These are phyloP conservation scores for Floccularia luteovirens DNA, from an alignment of 768 basidiomycete genomes.

Conservation along the genomic window DNA sequence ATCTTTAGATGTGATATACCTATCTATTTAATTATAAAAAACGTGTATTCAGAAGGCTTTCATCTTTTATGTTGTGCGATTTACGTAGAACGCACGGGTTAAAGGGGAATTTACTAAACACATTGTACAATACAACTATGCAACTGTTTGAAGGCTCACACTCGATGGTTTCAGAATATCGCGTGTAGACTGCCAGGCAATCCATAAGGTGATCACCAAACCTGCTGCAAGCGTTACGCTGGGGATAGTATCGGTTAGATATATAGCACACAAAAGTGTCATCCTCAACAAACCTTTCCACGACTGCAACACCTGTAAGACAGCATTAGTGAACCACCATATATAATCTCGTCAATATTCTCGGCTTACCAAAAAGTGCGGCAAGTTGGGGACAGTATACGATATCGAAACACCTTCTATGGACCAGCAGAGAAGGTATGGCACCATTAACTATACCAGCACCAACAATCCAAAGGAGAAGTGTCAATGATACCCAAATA, in stretches of 20 bases:
- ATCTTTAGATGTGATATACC: not conserved
- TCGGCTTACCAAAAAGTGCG: constrained; percentile 42
- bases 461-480: constrained; percentile 55
- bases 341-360: not conserved
- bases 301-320: constrained; percentile 34
- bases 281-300: constrained; percentile 37
- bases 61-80: too few species aligned
- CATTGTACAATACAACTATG: too few species aligned
- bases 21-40: not conserved
- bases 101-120: too few species aligned
- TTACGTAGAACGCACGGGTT: too few species aligned
- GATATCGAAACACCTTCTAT: constrained; percentile 29
- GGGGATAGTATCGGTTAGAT: constrained; percentile 6
- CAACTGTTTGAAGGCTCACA: too few species aligned
- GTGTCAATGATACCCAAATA: constrained; percentile 51
- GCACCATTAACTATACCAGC: constrained; percentile 43
- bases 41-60: not conserved
- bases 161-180: constrained; percentile 13
- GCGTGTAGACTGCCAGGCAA: constrained; percentile 44
- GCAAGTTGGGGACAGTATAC: constrained; percentile 54
- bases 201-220: constrained; percentile 39
- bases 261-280: not conserved
- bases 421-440: constrained; percentile 33
- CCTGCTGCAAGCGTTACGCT: constrained; percentile 41
- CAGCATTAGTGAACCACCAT: not conserved